Evolutionary conservation across 2,329 filamentous ascomycete species (phyloP), one percentile per base, ranked within the genome.

Genomic region (Claviceps capensis): DNA sequence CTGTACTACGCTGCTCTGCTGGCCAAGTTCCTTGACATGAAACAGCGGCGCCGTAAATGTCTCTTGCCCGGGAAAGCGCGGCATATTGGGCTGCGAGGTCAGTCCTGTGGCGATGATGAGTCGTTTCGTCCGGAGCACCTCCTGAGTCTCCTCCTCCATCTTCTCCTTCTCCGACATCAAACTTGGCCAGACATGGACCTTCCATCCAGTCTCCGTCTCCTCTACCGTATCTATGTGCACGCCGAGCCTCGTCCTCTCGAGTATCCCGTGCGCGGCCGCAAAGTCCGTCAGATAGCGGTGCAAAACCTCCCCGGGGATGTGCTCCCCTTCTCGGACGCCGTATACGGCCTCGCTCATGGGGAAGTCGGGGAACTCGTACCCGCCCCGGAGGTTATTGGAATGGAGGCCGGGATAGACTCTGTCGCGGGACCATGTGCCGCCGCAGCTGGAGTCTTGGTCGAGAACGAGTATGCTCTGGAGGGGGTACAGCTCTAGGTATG

Each of bases 301-400:
- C 16, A 72, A 54, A 4, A 64, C 58, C 5, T 61, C 54, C 0
- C 62, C 69, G 0, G 69, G 67, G 6, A 72, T 69, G 42, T 72
- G 66, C 14, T 56, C 47, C 7, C 58, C 57, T 3, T 60, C 54
- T 37, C 62, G 61, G 14, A 72, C 61, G 1, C 65, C 67, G 55
- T 74, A 78, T 0, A 62, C 68, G 2, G 68, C 67, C 30, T 66
- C 63, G 8, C 66, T 61, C 78, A 85, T 81, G 5, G 80, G 78
- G 53, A 81, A 82, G 55, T 84, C 82, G 6, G 74, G 74, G 55
- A 73, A 83, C 59, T 85, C 81, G 58, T 81, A 83, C 1, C 75
- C 76, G 19, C 81, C 81, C 7, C 76, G 62, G 61, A 82, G 70
- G 57, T 85, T 85, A 64, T 85, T 85, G 3, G 78, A 76, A 53